Conservation (phyloP, 2,329 filamentous ascomycete genomes). For the Cryoendolithus antarcticus region DNA sequence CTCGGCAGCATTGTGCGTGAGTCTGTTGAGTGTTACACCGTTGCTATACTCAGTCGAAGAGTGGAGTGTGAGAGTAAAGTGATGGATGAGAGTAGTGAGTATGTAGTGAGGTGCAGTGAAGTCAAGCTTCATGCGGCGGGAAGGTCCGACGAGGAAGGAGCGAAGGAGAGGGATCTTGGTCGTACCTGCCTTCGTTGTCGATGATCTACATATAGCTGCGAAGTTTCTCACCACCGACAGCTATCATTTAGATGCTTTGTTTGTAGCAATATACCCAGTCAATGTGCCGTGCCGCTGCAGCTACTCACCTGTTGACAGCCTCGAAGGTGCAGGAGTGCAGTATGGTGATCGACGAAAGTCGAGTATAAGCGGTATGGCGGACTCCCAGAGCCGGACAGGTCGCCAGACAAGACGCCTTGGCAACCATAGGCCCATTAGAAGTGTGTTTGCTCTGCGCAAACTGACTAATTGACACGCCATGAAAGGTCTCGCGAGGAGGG, state of each 20-base stretch:
- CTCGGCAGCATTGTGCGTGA: not conserved
- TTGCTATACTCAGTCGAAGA: not conserved
- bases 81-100: not conserved
- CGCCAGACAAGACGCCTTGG: slow-evolving; percentile 12
- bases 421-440: slow-evolving; percentile 12
- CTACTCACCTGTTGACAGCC: too few relatives aligned
- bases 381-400: too few relatives aligned
- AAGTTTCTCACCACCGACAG: too few relatives aligned
- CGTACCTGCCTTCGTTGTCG: too few relatives aligned
- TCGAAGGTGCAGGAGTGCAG: too few relatives aligned
- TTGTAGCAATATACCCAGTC: too few relatives aligned
- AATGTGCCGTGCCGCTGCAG: too few relatives aligned
- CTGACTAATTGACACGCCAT: slow-evolving; percentile 93
- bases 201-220: too few relatives aligned
- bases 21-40: not conserved
- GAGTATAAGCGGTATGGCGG: too few relatives aligned
- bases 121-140: not conserved
- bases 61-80: not conserved
- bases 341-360: too few relatives aligned
- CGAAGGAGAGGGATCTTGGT: not conserved
- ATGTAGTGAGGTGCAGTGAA: not conserved
- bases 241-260: too few relatives aligned
- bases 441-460: slow-evolving; percentile 63
- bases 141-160: slow-evolving; percentile 1
- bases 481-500: slow-evolving; percentile 39